Conservation (phyloP, 2,329 filamentous ascomycete genomes). For the Penicillium sp. region DNA sequence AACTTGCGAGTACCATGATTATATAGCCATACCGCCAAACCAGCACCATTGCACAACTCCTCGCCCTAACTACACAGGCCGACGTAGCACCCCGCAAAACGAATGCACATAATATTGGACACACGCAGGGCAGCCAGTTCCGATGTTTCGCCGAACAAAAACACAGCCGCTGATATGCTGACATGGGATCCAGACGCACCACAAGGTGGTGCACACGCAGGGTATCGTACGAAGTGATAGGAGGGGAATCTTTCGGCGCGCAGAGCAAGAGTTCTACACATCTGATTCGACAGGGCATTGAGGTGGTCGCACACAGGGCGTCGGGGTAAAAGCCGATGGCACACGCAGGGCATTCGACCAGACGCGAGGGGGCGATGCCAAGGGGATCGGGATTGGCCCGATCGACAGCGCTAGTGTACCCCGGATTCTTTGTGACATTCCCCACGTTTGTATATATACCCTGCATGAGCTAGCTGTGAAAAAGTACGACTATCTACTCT, state of each 20-base stretch:
- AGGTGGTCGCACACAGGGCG: background rate
- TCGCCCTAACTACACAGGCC: background rate
- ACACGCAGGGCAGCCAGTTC: constrained; percentile 10
- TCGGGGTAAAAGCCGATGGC: background rate
- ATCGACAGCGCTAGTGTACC: constrained; percentile 15
- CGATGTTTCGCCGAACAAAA: background rate
- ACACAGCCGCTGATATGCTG: background rate
- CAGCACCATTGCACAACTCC: background rate
- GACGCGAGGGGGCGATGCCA: background rate
- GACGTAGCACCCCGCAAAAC: background rate
- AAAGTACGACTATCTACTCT: constrained; percentile 2
- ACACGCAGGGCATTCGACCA: constrained; percentile 11
- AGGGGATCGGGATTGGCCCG: constrained; percentile 8
- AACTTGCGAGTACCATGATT: background rate
- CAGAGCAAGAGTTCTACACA: constrained; percentile 5
- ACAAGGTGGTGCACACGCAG: constrained; percentile 6
- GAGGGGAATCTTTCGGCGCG: background rate
- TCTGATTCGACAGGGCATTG: background rate
- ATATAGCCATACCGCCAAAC: background rate
- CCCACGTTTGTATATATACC: constrained; percentile 9
- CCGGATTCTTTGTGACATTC: constrained; percentile 9
- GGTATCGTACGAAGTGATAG: constrained; percentile 1
- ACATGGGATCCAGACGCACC: background rate
- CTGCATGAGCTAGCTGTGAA: background rate
- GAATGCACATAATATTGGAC: background rate